Percentiles rank a stretch among this genome's conserved stretches.
phyloP scores from a whole-genome alignment of 2,329 filamentous ascomycete genomes.

The Fusarium kyushuense region DNA sequence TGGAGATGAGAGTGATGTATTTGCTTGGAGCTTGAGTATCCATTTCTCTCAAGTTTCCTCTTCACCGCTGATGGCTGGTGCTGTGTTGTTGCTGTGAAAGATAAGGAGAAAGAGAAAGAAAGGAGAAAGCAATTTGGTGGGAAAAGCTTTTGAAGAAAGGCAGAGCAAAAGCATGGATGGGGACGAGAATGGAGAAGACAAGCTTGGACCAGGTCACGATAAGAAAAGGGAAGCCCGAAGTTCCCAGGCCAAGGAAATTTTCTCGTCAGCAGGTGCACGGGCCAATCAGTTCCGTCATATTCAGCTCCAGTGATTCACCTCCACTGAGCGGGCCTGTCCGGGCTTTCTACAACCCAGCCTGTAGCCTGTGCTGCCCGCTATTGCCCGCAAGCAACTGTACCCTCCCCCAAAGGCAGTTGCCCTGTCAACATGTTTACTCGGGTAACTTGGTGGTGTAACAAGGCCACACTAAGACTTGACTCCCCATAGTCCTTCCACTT shows the following conservation, averaged over 20 bases:
- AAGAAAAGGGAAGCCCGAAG: constrained; percentile 6
- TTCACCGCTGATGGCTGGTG: neutral
- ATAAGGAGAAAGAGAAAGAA: constrained; percentile 18
- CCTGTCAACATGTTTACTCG: constrained; percentile 53
- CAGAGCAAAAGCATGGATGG: constrained; percentile 11
- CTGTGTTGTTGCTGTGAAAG: constrained; percentile 6
- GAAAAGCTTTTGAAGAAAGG: constrained; percentile 18
- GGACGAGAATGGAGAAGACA: constrained; percentile 24
- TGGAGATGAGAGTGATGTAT: constrained; percentile 82
- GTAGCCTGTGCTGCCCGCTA: neutral
- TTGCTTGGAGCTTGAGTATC: constrained; percentile 60
- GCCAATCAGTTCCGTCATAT: constrained; percentile 34
- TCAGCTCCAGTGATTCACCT: constrained; percentile 27
- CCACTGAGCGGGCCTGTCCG: neutral
- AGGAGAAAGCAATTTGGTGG: constrained; percentile 4
- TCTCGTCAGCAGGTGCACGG: constrained; percentile 42
- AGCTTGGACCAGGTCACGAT: constrained; percentile 18
- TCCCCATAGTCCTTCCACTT: constrained; percentile 41
- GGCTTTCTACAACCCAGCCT: neutral
- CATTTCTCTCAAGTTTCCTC: constrained; percentile 35
- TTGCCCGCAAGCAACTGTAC: constrained; percentile 4
- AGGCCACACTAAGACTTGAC: constrained; percentile 44
- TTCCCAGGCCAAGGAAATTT: constrained; percentile 34
- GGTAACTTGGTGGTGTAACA: constrained; percentile 47
- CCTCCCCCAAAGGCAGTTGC: constrained; percentile 48